Evolutionary conservation across 768 basidiomycete species (phyloP).

Genomic region (Thelephora aurantiotincta): DNA sequence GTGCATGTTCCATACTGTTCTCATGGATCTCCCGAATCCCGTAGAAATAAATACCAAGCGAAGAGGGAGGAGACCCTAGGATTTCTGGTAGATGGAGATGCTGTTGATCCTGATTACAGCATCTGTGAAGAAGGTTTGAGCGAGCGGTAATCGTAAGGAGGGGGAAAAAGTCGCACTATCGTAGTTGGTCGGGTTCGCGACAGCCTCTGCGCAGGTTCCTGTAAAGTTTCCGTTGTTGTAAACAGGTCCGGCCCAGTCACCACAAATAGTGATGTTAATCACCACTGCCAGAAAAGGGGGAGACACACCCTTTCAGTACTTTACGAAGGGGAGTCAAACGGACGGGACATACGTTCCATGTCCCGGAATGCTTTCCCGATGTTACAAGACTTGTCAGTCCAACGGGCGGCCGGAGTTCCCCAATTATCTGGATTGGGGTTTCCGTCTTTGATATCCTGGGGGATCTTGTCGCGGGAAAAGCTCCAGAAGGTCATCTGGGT

Average conservation of each 20-base stretch:
- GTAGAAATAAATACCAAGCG: too few relatives aligned
- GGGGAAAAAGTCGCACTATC: conserved; percentile 14
- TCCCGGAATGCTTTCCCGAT: conserved; percentile 21
- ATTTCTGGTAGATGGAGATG: conserved; percentile 33
- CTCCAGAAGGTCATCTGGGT: conserved; percentile 33
- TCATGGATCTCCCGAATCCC: too few relatives aligned
- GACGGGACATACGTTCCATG: conserved; percentile 12
- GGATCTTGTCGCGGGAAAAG: conserved; percentile 24
- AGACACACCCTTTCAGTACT: too few relatives aligned
- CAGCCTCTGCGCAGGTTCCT: conserved; percentile 20
- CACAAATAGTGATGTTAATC: conserved; percentile 28
- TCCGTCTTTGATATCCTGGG: conserved; percentile 19
- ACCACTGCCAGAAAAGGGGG: conserved; percentile 11
- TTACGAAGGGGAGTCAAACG: not conserved
- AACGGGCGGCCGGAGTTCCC: conserved; percentile 26
- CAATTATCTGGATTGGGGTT: conserved; percentile 25
- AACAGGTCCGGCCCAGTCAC: conserved; percentile 28
- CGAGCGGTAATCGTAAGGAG: not conserved
- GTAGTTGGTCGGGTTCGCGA: conserved; percentile 46
- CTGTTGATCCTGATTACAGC: conserved; percentile 46
- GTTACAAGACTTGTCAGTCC: conserved; percentile 22
- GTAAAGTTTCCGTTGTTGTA: conserved; percentile 17
- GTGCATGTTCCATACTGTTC: too few relatives aligned
- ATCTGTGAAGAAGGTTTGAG: conserved; percentile 18
- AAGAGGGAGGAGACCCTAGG: not conserved